Base-by-base conservation (phyloP, 345 rosid species). In the Adansonia digitata region DNA sequence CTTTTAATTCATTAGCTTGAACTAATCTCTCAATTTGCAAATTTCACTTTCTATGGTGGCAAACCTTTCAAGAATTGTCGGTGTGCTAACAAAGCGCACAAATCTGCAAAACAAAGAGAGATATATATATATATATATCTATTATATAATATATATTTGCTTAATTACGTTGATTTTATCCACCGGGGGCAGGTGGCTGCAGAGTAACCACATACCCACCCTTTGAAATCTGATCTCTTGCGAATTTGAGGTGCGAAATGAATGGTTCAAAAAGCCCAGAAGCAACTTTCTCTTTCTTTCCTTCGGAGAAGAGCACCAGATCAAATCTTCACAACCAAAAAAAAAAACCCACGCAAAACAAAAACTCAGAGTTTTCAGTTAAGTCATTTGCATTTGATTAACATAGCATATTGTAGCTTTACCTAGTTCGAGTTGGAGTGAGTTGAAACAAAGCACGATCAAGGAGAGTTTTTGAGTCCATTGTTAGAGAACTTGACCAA, bases 341-440 rank as follows among this genome's bases (percentile, higher is more conserved):
- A 55, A 14, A 24, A 2, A n/a, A n/a, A n/a, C n/a, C n/a, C n/a
- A n/a, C n/a, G n/a, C n/a, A n/a, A n/a, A n/a, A n/a, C n/a, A n/a
- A n/a, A n/a, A n/a, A n/a, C n/a, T n/a, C 0, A 15, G 9, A 57
- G 62, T 26, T 45, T 67, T 67, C 43, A 37, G 29, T 45, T 73
- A 35, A 46, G 26, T 22, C 48, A 63, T 35, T 63, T 37, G n/a
- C 26, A n/a, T 39, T n/a, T n/a, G n/a, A n/a, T n/a, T n/a, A n/a
- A 15, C 5, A 18, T 55, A 27, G 49, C 37, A 66, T 42, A 42
- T 24, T 18, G 71, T 7, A 24, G 66, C 24, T 9, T n/a, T 56
- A 91, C 98, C 97, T 93, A 52, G 97, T 91, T 20, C 98, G 85
- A 84, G 97, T 90, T n/a, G 97, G 98, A 56, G 94, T 93, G 82